Percentiles rank a stretch among this genome's conserved stretches.
phyloP scores from a whole-genome alignment of 2,329 filamentous ascomycete genomes.

The Cucurbitaria berberidis region DNA sequence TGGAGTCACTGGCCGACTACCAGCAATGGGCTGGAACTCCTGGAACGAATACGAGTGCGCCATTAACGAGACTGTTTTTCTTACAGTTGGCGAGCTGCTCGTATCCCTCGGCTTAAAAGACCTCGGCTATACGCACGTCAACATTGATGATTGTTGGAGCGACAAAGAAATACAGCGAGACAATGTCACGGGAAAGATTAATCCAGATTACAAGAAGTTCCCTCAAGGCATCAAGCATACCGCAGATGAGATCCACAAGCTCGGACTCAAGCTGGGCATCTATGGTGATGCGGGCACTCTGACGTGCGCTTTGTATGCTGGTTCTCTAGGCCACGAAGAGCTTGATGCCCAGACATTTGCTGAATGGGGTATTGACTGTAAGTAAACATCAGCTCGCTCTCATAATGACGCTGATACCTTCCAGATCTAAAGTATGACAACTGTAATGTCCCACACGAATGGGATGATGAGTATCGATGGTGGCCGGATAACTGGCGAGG shows the following conservation, averaged over 20 bases:
- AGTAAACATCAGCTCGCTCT: not conserved
- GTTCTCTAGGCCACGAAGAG: slow-evolving; percentile 61
- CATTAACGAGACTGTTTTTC: slow-evolving; percentile 29
- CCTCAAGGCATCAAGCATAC: slow-evolving; percentile 63
- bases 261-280: slow-evolving; percentile 67
- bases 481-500: slow-evolving; percentile 47
- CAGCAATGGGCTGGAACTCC: slow-evolving; percentile 32
- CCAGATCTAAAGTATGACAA: slow-evolving; percentile 43
- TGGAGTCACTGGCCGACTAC: slow-evolving; percentile 20
- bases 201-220: slow-evolving; percentile 60
- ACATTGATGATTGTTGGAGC: slow-evolving; percentile 66
- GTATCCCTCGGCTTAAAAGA: slow-evolving; percentile 27
- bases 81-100: slow-evolving; percentile 19
- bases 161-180: slow-evolving; percentile 50
- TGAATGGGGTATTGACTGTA: slow-evolving; percentile 40
- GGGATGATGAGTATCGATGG: slow-evolving; percentile 49
- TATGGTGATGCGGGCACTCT: slow-evolving; percentile 61
- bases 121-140: slow-evolving; percentile 55
- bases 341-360: slow-evolving; percentile 64
- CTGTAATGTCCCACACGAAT: slow-evolving; percentile 46
- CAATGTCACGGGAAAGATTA: slow-evolving; percentile 43
- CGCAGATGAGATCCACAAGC: slow-evolving; percentile 60
- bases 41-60: slow-evolving; percentile 32
- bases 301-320: slow-evolving; percentile 64
- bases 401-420: not conserved